Conservation (phyloP, 306 rosid species). For the Malus domestica region ASM211411v1 NC_041797.1:26515001-26515500, state of each 20-base stretch:
- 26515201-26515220: constrained; percentile 77
- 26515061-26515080: constrained; percentile 97
- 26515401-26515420: constrained; percentile 77
- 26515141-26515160: constrained; percentile 95
- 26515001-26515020: constrained; percentile 85
- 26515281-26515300: neutral
- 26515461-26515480: constrained; percentile 91
- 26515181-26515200: constrained; percentile 79
- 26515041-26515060: constrained; percentile 89
- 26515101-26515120: constrained; percentile 95
- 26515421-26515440: constrained; percentile 85
- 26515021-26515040: constrained; percentile 96
- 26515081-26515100: constrained; percentile 78
- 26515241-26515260: neutral
- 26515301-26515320: neutral
- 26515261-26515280: neutral
- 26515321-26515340: neutral
- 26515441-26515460: constrained; percentile 95
- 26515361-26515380: constrained; percentile 54
- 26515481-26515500: constrained; percentile 40
- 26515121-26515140: constrained; percentile 95
- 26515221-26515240: neutral
- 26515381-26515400: constrained; percentile 48
- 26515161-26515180: constrained; percentile 89
- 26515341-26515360: neutral